Base-by-base conservation (phyloP, 768 basidiomycete species). In the Guyanaporus albipodus region DNA sequence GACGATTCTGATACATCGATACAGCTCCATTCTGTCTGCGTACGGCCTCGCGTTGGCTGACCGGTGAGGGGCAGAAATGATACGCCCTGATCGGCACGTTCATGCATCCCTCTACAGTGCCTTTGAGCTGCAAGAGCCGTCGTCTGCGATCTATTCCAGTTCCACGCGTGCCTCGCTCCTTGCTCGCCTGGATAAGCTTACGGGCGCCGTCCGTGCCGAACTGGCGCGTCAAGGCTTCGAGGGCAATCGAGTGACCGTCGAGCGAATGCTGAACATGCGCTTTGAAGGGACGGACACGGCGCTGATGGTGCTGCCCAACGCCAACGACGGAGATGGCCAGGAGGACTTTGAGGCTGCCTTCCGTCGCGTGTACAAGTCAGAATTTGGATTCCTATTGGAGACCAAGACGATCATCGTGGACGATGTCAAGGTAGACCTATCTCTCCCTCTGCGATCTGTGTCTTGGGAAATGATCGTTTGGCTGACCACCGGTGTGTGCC, bases 271-370 rank as follows among this genome's bases (percentile, higher is more conserved):
- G 35, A 92, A 92, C 59, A 92, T 92, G 90, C 81, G 91, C 18
- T 94, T 93, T 55, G 87, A 93, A 39, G 92, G 92, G 4, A 93
- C 90, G 0, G 92, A 95, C 67, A 98, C 95, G 0, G 79, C 92
- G 14, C 65, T 97, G 54, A 95, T 97, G 91, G 79, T 92, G 10
- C 70, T 91, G 11, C 80, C 85, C 0, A 54, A 73, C 18, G 53
- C 62, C 8, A 55, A 59, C 19, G 74, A 75, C 27, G 77, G 74
- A 0, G 76, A 83, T 54, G 82, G 75, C 19, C 56, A 71, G 12
- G 82, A 84, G 51, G 85, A 92, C 64, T 93, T 87, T 61, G 83
- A 83, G 55, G 75, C 73, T 3, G 88, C 84, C 9, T 98, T 96
- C 73, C 82, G 79, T 61, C 70, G 80, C 41, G 76, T 78, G 34